Evolutionary conservation across 805 yeast genomes (phyloP), one percentile per base, ranked within the genome.

Genomic region (Candida sithepensis): DNA sequence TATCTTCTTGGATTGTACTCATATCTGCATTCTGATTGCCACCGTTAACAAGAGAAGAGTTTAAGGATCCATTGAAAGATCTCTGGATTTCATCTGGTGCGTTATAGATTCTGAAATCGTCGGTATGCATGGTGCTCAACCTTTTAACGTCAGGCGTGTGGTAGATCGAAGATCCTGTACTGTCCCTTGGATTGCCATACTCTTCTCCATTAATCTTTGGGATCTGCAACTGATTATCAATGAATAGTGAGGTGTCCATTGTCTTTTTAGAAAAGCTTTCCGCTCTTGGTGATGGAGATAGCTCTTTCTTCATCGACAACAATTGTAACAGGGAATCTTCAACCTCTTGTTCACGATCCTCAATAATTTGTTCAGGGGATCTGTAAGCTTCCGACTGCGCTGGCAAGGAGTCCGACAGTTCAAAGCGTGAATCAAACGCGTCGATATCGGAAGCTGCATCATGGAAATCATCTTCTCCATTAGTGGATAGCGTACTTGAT

Each of bases 1-100:
- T 56, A n/a, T 56, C 65, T 48, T 67, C 71, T 33, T 64, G 65
- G 43, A 67, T 67, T 7, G 68, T 60, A 19, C 61, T 55, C 70
- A 67, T 67, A 41, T 66, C 66, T 22, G 49, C 38, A 12, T n/a
- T 34, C 6, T 19, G 6, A 13, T 4, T 45, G n/a, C 20, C 49
- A 14, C 14, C 41, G 38, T 22, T 39, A 13, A 6, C 6, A 10
- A 12, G 5, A 14, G 21, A 22, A 24, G 41, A 19, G 28, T 30
- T 24, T 37, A 41, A 45, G 6, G 42, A 37, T 34, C 20, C 6
- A 34, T 18, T 34, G 14, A 18, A 16, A 5, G 42, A 23, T 13
- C 45, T 42, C 21, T 14, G 12, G 8, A 16, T n/a, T 10, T 22
- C 22, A 6, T 39, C 41, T 3, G 41, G 46, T 6, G 51, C 41